A percentile compares a stretch with the other conserved stretches of the same genome.
Evolutionary conservation across 192 early-diverging fungal genomes (phyloP).

Genomic region (Obelidium mucronatum): DNA sequence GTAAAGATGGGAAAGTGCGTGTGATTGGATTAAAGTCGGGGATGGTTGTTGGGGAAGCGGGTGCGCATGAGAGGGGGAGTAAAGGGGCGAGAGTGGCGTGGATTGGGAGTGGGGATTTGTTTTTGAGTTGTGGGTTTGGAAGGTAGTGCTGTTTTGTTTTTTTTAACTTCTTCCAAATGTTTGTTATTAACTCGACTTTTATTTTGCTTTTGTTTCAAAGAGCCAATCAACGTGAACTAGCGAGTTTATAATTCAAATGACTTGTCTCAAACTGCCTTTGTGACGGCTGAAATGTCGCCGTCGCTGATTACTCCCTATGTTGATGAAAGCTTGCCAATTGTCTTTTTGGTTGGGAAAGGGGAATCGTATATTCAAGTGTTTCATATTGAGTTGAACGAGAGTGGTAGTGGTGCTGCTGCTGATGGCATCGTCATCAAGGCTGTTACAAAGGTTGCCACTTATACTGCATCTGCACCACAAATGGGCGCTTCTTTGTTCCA

Average conservation of each 20-base stretch:
- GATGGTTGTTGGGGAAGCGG: conserved; percentile 62
- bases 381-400: conserved; percentile 60
- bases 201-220: conserved; percentile 28
- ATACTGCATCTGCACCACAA: conserved; percentile 56
- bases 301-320: conserved; percentile 73
- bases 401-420: conserved; percentile 60
- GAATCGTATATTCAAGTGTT: conserved; percentile 79
- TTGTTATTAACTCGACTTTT: neutral
- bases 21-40: conserved; percentile 70
- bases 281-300: conserved; percentile 73
- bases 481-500: conserved; percentile 78
- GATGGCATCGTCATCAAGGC: conserved; percentile 63
- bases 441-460: conserved; percentile 10
- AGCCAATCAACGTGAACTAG: conserved; percentile 76
- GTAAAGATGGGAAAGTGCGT: conserved; percentile 72
- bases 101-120: conserved; percentile 61
- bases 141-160: conserved; percentile 35
- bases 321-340: conserved; percentile 51
- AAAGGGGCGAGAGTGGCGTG: conserved; percentile 71
- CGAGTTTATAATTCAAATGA: conserved; percentile 49
- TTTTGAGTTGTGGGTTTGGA: conserved; percentile 75
- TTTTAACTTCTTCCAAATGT: neutral
- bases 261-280: conserved; percentile 19
- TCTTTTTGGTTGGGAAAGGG: conserved; percentile 48
- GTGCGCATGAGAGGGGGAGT: conserved; percentile 70